Evolutionary conservation across 2,329 filamentous ascomycete species (phyloP).

Genomic region (Fusarium luffae): DNA sequence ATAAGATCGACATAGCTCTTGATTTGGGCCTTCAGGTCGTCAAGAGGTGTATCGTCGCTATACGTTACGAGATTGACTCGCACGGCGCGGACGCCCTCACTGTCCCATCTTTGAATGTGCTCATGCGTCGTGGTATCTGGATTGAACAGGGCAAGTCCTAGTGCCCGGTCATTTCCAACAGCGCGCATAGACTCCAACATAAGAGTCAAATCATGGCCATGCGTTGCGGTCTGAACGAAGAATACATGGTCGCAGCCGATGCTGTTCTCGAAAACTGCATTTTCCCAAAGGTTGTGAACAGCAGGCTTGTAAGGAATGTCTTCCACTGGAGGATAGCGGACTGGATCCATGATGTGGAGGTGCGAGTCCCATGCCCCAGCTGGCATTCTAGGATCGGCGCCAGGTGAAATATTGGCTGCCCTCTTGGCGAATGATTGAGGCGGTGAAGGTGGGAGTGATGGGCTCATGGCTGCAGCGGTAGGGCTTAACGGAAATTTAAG

Average conservation of each 20-base stretch:
- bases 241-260: background rate
- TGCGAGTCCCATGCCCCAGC: background rate
- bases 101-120: background rate
- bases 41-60: background rate
- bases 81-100: background rate
- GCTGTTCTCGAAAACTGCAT: background rate
- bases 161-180: background rate
- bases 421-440: background rate
- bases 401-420: background rate
- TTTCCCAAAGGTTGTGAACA: background rate
- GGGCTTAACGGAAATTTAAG: too few relatives aligned
- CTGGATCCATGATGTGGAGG: constrained; percentile 4
- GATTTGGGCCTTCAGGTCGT: background rate
- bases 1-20: background rate
- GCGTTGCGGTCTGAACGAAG: background rate
- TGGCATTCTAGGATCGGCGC: background rate
- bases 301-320: background rate
- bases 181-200: constrained; percentile 2
- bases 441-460: background rate
- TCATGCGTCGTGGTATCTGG: background rate
- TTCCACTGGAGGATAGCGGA: background rate
- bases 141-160: background rate
- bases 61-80: background rate
- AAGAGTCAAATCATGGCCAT: background rate
- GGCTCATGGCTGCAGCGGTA: background rate